These are phyloP conservation scores for Pseudogymnoascus sp. DNA, from an alignment of 2,329 filamentous ascomycete genomes.

Conservation along the genomic window DNA sequence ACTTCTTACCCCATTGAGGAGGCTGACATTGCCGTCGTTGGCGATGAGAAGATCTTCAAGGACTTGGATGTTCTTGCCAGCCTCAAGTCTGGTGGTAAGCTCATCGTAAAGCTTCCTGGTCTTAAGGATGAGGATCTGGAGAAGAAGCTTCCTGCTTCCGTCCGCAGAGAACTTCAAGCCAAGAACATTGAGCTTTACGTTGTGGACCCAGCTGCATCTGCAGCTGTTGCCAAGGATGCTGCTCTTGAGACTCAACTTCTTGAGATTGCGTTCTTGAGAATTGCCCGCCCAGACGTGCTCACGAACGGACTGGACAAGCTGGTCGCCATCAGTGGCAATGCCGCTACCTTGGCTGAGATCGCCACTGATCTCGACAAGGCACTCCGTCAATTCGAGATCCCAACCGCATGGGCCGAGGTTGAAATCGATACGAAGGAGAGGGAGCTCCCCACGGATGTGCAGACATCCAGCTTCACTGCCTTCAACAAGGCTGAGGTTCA, in stretches of 20 bases:
- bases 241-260: constrained; percentile 59
- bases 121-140: constrained; percentile 86
- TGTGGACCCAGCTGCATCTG: constrained; percentile 63
- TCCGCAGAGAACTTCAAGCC: constrained; percentile 65
- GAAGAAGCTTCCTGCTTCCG: constrained; percentile 67
- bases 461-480: constrained; percentile 72
- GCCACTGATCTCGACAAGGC: constrained; percentile 63
- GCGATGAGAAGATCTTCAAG: constrained; percentile 71
- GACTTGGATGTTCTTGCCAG: constrained; percentile 68
- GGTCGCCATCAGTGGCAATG: constrained; percentile 50
- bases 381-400: constrained; percentile 67
- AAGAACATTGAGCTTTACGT: constrained; percentile 68
- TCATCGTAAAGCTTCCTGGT: constrained; percentile 70
- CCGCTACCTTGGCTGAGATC: constrained; percentile 45
- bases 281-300: constrained; percentile 62
- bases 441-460: constrained; percentile 57
- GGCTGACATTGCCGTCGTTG: constrained; percentile 74
- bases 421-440: constrained; percentile 50
- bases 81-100: constrained; percentile 61
- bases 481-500: constrained; percentile 74
- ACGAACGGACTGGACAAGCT: constrained; percentile 61
- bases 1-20: constrained; percentile 74
- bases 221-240: constrained; percentile 60
- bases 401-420: constrained; percentile 71
- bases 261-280: constrained; percentile 76